phyloP scores from a whole-genome alignment of 495 filamentous ascomycete species.

The Sordaria brevicollis region DNA sequence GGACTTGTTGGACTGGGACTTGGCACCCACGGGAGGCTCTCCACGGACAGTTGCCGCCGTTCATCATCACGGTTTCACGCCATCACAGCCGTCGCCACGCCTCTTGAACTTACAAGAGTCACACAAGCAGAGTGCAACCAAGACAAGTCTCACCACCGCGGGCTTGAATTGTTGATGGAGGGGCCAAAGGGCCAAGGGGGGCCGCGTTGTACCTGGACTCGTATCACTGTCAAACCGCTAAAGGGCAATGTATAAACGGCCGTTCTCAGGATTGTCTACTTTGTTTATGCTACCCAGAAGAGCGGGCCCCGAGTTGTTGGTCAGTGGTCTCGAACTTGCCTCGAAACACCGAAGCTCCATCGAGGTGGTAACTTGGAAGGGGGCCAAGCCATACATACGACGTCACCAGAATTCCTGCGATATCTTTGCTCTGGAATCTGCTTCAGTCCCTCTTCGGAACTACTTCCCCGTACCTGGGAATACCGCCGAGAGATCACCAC shows the following conservation, averaged over 20 bases:
- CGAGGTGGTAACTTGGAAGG: neutral
- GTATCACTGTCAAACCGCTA: neutral
- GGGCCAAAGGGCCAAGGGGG: neutral
- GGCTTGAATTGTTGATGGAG: neutral
- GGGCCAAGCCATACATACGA: neutral
- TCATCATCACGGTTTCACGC: neutral
- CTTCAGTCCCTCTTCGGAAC: neutral
- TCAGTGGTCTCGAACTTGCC: neutral
- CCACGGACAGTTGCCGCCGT: neutral
- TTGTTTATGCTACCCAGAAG: neutral
- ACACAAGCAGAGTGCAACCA: neutral
- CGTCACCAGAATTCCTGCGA: neutral
- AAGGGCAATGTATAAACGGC: neutral
- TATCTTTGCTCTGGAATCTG: neutral
- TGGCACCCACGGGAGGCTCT: neutral
- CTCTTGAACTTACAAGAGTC: neutral
- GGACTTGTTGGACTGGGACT: too few relatives aligned
- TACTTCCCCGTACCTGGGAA: neutral
- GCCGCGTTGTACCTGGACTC: neutral
- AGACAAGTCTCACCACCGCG: neutral
- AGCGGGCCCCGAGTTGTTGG: neutral
- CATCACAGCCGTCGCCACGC: neutral
- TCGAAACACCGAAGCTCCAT: neutral
- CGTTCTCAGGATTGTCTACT: neutral
- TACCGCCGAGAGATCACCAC: neutral